A percentile compares a stretch with the other conserved stretches of the same genome.
phyloP scores from a whole-genome alignment of 176 grass and related monocot species.

The Phyllostachys edulis region DNA sequence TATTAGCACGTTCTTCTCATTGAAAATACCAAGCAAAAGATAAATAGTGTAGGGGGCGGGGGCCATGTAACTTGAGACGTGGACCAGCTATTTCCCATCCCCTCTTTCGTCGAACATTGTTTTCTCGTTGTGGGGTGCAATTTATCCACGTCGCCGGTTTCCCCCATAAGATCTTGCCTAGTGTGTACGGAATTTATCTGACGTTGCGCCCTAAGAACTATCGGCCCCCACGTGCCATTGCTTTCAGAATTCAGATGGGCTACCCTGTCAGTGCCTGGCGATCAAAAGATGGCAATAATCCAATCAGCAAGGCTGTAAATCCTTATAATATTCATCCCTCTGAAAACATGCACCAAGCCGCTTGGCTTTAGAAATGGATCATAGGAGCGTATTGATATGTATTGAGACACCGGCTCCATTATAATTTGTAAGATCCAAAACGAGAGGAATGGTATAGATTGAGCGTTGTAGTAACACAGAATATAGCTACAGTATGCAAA shows the following conservation, averaged over 20 bases:
- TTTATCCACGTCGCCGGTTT: conserved; percentile 18
- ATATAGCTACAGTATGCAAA: too few relatives aligned
- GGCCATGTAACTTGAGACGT: neutral
- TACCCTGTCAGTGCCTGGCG: neutral
- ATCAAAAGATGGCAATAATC: neutral
- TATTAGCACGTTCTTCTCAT: neutral
- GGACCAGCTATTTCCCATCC: conserved; percentile 33
- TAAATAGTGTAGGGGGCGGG: too few relatives aligned
- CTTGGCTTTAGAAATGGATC: too few relatives aligned
- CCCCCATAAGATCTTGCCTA: conserved; percentile 24
- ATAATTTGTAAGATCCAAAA: too few relatives aligned
- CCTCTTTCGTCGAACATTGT: neutral
- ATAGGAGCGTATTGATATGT: too few relatives aligned
- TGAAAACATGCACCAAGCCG: too few relatives aligned
- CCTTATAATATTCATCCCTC: too few relatives aligned
- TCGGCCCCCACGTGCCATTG: conserved; percentile 1
- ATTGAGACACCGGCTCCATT: too few relatives aligned
- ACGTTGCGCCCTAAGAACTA: neutral
- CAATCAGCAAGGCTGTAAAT: too few relatives aligned
- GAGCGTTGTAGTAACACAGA: too few relatives aligned
- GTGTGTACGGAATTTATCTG: neutral
- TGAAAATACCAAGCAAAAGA: neutral
- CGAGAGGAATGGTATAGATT: too few relatives aligned
- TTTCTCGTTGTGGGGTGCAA: neutral
- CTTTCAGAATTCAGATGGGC: conserved; percentile 33